Evolutionary conservation across 2,329 filamentous ascomycete species (phyloP), one percentile per base, ranked within the genome.

Genomic region (Aspergillus persii): DNA sequence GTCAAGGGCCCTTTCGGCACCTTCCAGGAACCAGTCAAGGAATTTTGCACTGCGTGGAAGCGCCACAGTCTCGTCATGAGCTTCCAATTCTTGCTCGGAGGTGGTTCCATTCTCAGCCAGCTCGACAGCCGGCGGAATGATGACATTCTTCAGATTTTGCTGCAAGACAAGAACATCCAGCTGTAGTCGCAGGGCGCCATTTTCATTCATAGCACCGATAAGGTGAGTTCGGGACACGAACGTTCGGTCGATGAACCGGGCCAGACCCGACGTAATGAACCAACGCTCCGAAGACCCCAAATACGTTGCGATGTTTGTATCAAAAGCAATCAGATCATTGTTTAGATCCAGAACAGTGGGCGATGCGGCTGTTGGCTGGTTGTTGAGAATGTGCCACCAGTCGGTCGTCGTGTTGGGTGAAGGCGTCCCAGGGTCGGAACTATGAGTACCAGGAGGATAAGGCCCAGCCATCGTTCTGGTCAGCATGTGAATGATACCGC

Each of bases 71-170:
- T 79, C 76, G 26, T 70, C 63, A 3, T 65, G 56, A 41, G 65
- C 55, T 23, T 61, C 61, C 50, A 33, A 31, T 52, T 57, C 50
- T 29, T 54, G 18, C 9, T 31, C 47, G 26, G 55, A 56, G 8
- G 58, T 29, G 27, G 4, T 44, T 26, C 47, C 58, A 31, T 62
- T 57, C 46, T 60, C 44, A 4, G 58, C 57, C 12, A 53, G 27
- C 46, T 66, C 59, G n/a, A 53, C 53, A 15, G 57, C 61, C 15
- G 72, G 68, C 33, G 71, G 69, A n/a, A 77, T 67, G 51, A 79
- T 92, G 55, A 99, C 88, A 66, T 96, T 96, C 79, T 96, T 96
- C 57, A 99, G 85, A 69, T 96, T 97, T 73, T 99, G 95, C 77
- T 98, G 94, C 54, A 99, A 81, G 46, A 99, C 95, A 27, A 97